A percentile compares a stretch with the other conserved stretches of the same genome.
These are phyloP conservation scores for Lepidopterella palustris DNA, from an alignment of 495 filamentous ascomycete species.

Conservation along the genomic window DNA sequence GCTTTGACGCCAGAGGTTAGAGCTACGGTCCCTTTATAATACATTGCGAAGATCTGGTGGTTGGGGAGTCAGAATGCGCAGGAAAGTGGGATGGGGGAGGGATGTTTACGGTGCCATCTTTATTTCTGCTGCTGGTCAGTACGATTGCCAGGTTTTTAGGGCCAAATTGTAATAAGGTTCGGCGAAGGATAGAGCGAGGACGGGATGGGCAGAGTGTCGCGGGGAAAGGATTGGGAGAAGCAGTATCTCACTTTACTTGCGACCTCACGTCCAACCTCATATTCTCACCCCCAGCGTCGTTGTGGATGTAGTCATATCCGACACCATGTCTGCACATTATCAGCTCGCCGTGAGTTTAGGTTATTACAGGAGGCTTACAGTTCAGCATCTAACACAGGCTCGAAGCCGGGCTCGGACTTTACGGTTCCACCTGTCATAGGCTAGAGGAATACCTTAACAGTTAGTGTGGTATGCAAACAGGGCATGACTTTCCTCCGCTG, in stretches of 20 bases:
- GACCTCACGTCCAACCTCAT: slow-evolving; percentile 28
- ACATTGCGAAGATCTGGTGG: slow-evolving; percentile 24
- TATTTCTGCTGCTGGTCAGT: neutral
- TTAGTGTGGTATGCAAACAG: too few species aligned
- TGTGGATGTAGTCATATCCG: slow-evolving; percentile 31
- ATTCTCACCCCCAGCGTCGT: slow-evolving; percentile 19
- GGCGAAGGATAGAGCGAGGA: neutral
- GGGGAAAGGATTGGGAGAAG: neutral
- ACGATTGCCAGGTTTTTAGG: neutral
- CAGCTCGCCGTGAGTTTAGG: neutral
- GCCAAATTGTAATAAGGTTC: neutral
- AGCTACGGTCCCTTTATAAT: slow-evolving; percentile 24
- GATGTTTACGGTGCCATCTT: slow-evolving; percentile 9
- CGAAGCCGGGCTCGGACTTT: slow-evolving; percentile 40
- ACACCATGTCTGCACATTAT: slow-evolving; percentile 14
- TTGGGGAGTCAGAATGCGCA: neutral
- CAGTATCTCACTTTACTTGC: slow-evolving; percentile 23
- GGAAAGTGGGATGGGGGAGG: neutral
- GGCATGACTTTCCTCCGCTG: neutral
- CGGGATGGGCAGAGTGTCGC: too few species aligned
- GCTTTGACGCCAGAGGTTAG: slow-evolving; percentile 19
- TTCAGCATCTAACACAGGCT: slow-evolving; percentile 29
- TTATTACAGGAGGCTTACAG: neutral
- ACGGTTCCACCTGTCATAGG: slow-evolving; percentile 43
- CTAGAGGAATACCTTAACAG: slow-evolving; percentile 24